Percentiles rank a stretch among this genome's conserved stretches.
These are phyloP conservation scores for Cercospora citrullina DNA, from an alignment of 2,329 filamentous ascomycete genomes.

Conservation along the genomic window DNA sequence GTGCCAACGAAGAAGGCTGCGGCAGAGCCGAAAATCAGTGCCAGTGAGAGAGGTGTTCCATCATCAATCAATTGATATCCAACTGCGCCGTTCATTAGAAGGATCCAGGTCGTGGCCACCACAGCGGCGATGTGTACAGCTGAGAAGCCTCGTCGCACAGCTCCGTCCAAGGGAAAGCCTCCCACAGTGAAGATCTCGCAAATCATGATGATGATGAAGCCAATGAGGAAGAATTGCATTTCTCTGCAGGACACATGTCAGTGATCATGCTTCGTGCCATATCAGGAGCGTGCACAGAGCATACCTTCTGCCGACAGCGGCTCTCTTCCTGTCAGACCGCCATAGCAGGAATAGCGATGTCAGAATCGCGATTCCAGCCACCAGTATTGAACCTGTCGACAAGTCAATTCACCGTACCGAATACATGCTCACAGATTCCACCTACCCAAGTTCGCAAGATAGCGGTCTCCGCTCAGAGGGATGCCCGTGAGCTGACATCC, in stretches of 20 bases:
- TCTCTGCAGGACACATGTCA: slow-evolving; percentile 60
- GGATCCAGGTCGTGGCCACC: slow-evolving; percentile 84
- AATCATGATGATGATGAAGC: slow-evolving; percentile 83
- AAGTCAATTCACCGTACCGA: slow-evolving; percentile 19
- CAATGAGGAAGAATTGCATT: slow-evolving; percentile 89
- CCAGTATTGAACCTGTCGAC: slow-evolving; percentile 76
- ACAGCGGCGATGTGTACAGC: slow-evolving; percentile 90
- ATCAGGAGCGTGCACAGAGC: slow-evolving; percentile 27
- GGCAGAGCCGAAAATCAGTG: slow-evolving; percentile 70
- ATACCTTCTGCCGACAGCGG: slow-evolving; percentile 89
- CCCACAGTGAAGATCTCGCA: slow-evolving; percentile 97
- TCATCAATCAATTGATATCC: slow-evolving; percentile 94
- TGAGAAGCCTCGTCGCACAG: slow-evolving; percentile 77
- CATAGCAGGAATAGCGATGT: slow-evolving; percentile 68
- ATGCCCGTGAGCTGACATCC: slow-evolving; percentile 80
- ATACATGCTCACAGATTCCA: slow-evolving; percentile 23
- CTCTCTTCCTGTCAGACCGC: slow-evolving; percentile 83
- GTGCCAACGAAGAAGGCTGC: slow-evolving; percentile 78
- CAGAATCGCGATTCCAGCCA: slow-evolving; percentile 75
- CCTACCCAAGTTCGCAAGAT: slow-evolving; percentile 81
- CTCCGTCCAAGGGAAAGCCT: slow-evolving; percentile 72
- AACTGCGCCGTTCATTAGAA: slow-evolving; percentile 55
- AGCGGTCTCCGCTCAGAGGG: slow-evolving; percentile 60
- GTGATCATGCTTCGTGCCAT: background rate
- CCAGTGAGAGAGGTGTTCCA: slow-evolving; percentile 80